phyloP scores from a whole-genome alignment of 306 rosid species.

The Betula pendula region DNA sequence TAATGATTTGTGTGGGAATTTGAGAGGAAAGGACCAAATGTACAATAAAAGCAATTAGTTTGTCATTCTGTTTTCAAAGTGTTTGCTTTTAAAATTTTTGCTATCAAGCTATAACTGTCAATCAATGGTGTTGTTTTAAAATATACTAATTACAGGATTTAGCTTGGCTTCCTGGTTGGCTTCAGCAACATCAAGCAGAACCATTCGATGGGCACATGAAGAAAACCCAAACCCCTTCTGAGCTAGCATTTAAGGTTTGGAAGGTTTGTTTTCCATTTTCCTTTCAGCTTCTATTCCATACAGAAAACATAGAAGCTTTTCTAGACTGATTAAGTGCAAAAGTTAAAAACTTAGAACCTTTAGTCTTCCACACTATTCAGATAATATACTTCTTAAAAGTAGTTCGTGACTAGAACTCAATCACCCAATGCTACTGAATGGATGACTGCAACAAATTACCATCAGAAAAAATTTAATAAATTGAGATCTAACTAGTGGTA shows the following conservation, averaged over 20 bases:
- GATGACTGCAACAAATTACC: neutral
- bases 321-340: neutral
- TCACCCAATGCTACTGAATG: neutral
- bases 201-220: constrained; percentile 38
- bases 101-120: neutral
- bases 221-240: constrained; percentile 35
- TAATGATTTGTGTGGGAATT: neutral
- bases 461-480: neutral
- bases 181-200: constrained; percentile 62
- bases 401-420: neutral
- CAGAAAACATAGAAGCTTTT: neutral
- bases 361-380: neutral
- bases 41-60: neutral
- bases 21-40: neutral
- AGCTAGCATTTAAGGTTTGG: constrained; percentile 49
- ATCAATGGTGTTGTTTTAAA: constrained; percentile 1
- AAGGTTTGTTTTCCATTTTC: constrained; percentile 7
- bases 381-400: no score
- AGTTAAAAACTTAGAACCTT: neutral
- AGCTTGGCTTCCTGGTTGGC: constrained; percentile 89
- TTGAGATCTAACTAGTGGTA: neutral
- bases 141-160: constrained; percentile 50
- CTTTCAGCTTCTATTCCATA: neutral
- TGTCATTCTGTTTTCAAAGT: neutral
- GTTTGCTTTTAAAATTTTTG: neutral